Evolutionary conservation across 2,329 filamentous ascomycete species (phyloP), one percentile per base, ranked within the genome.

Genomic region (Westerdykella ornata): DNA sequence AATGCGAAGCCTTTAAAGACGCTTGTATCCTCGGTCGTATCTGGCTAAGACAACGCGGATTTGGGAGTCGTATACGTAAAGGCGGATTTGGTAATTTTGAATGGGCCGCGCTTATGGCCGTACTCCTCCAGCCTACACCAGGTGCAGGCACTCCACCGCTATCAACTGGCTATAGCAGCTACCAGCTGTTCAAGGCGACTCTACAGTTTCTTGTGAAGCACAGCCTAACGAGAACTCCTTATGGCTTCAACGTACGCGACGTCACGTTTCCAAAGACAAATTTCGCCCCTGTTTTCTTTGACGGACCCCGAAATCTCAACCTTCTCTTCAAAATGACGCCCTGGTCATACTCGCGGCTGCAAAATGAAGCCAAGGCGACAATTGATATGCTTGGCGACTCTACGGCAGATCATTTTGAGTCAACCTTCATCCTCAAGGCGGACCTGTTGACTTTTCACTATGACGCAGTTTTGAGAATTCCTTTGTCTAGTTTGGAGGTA

Each of bases 71-170:
- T 16, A 66, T 88, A n/a, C 74, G 78, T 2, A 71, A 75, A 33
- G 90, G 92, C 34, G 92, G 92, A 0, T 96, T 98, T 62, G 92
- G 92, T 3, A 81, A 87, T 51, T 94, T 95, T 50, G 92, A 98
- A 62, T 97, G 88, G 87, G 77, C 85, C 0, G 70, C 80, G n/a
- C 70, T 92, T 37, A 77, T 89, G 60, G 86, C 89, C 22, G 72
- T 95, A 12, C 71, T 97, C 2, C 72, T 97, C 32, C 81, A 88
- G 62, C 80, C 78, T n/a, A 86, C 86, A 18, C 84, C 82, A 5
- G 76, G 79, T 5, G 82, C 82, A 45, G 84, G 85, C 2, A 77
- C 81, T 48, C 76, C 84, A 2, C 69, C 86, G 5, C 73, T 97
- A 13, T 88, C 88, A 5, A 74, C 79, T 4, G 86, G 86, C 6